These are phyloP conservation scores for Babjeviella inositovora DNA, from an alignment of 805 yeast genomes.

Conservation along the genomic window DNA sequence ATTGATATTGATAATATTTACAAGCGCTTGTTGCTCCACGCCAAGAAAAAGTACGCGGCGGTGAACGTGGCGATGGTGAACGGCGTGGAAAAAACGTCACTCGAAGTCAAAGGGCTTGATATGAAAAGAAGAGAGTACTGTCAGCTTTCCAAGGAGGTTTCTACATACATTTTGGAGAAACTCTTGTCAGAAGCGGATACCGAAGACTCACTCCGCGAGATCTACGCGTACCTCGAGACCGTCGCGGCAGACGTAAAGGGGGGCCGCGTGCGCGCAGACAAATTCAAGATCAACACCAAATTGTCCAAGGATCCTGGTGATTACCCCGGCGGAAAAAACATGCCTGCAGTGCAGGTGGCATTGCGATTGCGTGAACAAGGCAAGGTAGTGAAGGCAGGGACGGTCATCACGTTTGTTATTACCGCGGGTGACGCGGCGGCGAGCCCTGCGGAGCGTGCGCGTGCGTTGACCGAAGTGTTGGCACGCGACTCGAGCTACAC, in stretches of 20 bases:
- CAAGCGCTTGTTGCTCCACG: conserved; percentile 67
- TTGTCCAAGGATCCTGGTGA: conserved; percentile 78
- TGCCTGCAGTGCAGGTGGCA: conserved; percentile 91
- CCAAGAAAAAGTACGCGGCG: conserved; percentile 98
- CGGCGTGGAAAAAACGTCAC: conserved; percentile 37
- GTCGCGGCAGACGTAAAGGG: conserved; percentile 38
- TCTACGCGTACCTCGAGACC: conserved; percentile 56
- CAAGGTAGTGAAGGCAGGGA: conserved; percentile 75
- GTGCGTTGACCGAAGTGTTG: conserved; percentile 63
- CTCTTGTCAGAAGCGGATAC: conserved; percentile 61
- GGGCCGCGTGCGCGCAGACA: conserved; percentile 47
- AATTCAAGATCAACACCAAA: conserved; percentile 70
- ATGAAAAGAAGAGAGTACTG: conserved; percentile 95
- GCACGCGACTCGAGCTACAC: conserved; percentile 26
- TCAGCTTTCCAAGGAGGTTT: conserved; percentile 79
- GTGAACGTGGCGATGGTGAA: conserved; percentile 36
- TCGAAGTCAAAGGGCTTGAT: conserved; percentile 94
- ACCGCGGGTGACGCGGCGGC: conserved; percentile 29
- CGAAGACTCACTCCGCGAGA: conserved; percentile 55
- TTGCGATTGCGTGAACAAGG: conserved; percentile 68
- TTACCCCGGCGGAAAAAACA: conserved; percentile 66
- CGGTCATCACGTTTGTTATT: conserved; percentile 77
- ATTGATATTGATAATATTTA: conserved; percentile 93
- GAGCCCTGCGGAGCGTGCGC: conserved; percentile 65
- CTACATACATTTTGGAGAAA: conserved; percentile 57